Conservation (phyloP, 106 monocot genomes). For the Agapanthus africanus region DNA sequence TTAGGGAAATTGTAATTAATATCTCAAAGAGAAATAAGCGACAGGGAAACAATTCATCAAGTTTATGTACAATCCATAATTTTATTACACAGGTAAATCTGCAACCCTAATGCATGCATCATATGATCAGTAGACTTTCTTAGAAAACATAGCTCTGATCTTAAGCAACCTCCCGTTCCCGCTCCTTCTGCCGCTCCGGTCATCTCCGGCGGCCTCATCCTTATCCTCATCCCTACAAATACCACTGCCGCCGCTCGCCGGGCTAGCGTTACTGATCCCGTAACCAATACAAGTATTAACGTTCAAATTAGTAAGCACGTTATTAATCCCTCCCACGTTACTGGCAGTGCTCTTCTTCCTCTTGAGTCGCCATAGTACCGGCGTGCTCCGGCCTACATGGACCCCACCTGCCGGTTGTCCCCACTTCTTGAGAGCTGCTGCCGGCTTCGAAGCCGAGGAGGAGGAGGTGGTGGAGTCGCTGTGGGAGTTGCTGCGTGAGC, state of each 20-base stretch:
- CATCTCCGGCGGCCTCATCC: not conserved
- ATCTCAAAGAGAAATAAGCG: too few relatives aligned
- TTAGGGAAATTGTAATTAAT: too few relatives aligned
- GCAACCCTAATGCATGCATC: too few relatives aligned
- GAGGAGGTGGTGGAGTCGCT: constrained; percentile 16
- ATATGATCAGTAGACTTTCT: too few relatives aligned
- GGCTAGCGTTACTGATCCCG: constrained; percentile 1
- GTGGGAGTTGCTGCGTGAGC: constrained; percentile 49
- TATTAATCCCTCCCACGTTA: too few relatives aligned
- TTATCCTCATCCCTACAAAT: not conserved
- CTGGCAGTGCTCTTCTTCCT: too few relatives aligned
- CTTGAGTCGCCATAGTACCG: constrained; percentile 31
- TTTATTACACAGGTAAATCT: too few relatives aligned
- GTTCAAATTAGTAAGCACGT: constrained; percentile 4
- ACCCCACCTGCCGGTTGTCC: constrained; percentile 19
- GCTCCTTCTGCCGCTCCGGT: not conserved
- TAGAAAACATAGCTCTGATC: constrained; percentile 43
- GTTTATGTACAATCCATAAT: too few relatives aligned
- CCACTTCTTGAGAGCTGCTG: constrained; percentile 3
- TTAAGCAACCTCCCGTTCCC: constrained; percentile 20
- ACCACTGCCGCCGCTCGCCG: constrained; percentile 2
- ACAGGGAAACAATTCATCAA: too few relatives aligned
- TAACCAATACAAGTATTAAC: constrained; percentile 7
- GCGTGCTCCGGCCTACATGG: constrained; percentile 34
- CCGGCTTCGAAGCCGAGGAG: too few relatives aligned